Base-by-base conservation (phyloP, 2,329 filamentous ascomycete species). In the Apiospora koreana region DNA sequence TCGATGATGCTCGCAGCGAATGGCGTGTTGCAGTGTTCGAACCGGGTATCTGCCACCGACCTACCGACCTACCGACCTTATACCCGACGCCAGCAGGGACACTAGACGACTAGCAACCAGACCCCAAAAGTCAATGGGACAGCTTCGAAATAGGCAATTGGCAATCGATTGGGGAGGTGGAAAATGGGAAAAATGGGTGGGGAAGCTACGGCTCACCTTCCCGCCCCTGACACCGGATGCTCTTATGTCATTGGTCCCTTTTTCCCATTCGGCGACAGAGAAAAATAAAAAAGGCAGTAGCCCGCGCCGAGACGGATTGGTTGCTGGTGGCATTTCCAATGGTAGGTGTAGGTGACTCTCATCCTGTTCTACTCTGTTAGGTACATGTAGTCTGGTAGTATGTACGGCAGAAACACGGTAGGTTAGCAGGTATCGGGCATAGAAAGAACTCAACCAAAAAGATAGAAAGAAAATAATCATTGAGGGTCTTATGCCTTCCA, bases 21-120 rank as follows among this genome's bases (percentile, higher is more conserved):
- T 62, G 54, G 54, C 54, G 31, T 62, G 54, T 62, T 62, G 54
- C 54, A 23, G 18, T 38, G 54, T n/a, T 62, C 54, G 41, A 62
- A 38, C 54, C 54, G 54, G 54, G 54, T 62, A 38, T 9, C 28
- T 35, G 28, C 50, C 50, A 31, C 8, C n/a, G n/a, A n/a, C n/a
- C n/a, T n/a, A n/a, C n/a, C n/a, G n/a, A n/a, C n/a, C n/a, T n/a
- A n/a, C n/a, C n/a, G 25, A 21, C 25, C 50, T 58, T 58, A 62
- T 38, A 38, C 28, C 54, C 50, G 50, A 31, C 50, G 41, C 41
- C 41, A 43, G 41, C 41, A 16, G 14, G 41, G 41, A 16, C 41
- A 18, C 41, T 43, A 43, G 41, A 43, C 4, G 14, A 16, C 41
- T 58, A 58, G 50, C 50, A 58, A 28, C 50, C 25, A 58, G 28